A percentile compares a stretch with the other conserved stretches of the same genome.
Evolutionary conservation across 768 basidiomycete species (phyloP).

Genomic region (Suillus sp.): DNA sequence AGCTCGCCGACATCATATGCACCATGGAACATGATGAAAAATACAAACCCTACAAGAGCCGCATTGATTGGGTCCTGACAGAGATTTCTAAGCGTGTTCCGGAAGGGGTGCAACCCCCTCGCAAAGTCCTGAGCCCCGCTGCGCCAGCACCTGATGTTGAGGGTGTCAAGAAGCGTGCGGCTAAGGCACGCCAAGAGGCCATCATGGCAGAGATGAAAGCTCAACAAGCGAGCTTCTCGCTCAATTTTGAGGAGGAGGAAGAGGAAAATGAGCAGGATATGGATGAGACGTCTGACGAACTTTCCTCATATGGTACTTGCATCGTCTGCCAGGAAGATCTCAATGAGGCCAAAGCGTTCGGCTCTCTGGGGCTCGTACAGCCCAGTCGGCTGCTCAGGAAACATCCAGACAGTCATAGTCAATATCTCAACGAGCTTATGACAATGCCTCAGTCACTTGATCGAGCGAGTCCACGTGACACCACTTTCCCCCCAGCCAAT

Average conservation of each 20-base stretch:
- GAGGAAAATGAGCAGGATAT: conserved; percentile 61
- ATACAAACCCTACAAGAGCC: conserved; percentile 69
- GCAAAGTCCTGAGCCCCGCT: conserved; percentile 43
- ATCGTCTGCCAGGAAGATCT: conserved; percentile 98
- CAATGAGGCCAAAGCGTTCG: conserved; percentile 71
- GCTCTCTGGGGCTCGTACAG: conserved; percentile 84
- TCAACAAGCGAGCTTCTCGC: conserved; percentile 85
- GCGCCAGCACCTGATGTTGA: conserved; percentile 50
- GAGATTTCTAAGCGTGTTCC: conserved; percentile 59
- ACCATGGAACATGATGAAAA: conserved; percentile 75
- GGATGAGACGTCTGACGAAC: conserved; percentile 45
- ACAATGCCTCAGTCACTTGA: conserved; percentile 68
- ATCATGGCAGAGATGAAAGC: conserved; percentile 97
- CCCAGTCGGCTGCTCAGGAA: conserved; percentile 83
- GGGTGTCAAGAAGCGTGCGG: conserved; percentile 79
- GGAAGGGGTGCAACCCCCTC: conserved; percentile 53
- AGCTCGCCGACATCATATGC: conserved; percentile 72
- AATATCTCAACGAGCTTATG: conserved; percentile 74
- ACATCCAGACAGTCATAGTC: conserved; percentile 64
- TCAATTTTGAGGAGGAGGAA: conserved; percentile 76
- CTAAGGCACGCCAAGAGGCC: conserved; percentile 87
- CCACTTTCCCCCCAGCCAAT: conserved; percentile 36
- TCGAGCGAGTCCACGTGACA: conserved; percentile 37
- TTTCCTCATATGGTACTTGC: conserved; percentile 82
- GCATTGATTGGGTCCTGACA: conserved; percentile 75